phyloP scores from a whole-genome alignment of 352 stramenopile genomes.

The Peronospora destructor region DNA sequence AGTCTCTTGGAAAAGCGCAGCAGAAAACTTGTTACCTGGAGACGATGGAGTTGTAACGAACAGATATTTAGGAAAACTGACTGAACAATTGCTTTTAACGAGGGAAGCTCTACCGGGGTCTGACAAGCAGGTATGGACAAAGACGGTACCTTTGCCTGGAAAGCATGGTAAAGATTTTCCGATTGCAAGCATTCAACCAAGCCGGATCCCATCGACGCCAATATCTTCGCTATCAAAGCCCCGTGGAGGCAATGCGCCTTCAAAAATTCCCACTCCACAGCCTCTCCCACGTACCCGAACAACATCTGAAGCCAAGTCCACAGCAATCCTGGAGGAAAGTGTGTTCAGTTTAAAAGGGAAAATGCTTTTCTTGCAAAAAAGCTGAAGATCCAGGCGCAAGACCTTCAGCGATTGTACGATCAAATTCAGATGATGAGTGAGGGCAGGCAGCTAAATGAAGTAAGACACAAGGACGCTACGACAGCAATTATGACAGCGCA shows the following conservation, averaged over 20 bases:
- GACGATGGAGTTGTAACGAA: constrained; percentile 6
- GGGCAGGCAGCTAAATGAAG: constrained; percentile 14
- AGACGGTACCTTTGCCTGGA: background rate
- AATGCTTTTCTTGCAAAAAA: constrained; percentile 21
- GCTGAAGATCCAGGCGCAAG: constrained; percentile 15
- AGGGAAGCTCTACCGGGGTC: background rate
- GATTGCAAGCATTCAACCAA: constrained; percentile 8
- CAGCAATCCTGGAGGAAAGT: constrained; percentile 11
- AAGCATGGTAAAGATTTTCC: background rate
- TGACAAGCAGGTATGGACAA: background rate
- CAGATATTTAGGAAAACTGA: constrained; percentile 3
- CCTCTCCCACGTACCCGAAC: constrained; percentile 5
- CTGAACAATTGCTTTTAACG: background rate
- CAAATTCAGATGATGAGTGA: constrained; percentile 28
- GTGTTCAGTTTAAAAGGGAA: constrained; percentile 27
- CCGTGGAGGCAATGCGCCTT: constrained; percentile 11
- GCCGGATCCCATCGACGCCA: too few species aligned
- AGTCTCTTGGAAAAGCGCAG: constrained; percentile 14
- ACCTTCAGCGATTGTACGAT: constrained; percentile 19
- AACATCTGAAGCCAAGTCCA: background rate
- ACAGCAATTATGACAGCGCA: constrained; percentile 5
- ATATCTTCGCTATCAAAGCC: constrained; percentile 25
- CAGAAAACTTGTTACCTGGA: constrained; percentile 29
- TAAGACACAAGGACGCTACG: constrained; percentile 18
- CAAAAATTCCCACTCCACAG: constrained; percentile 20